These are phyloP conservation scores for Alternaria longipes DNA, from an alignment of 2,329 filamentous ascomycete species.

Conservation along the genomic window DNA sequence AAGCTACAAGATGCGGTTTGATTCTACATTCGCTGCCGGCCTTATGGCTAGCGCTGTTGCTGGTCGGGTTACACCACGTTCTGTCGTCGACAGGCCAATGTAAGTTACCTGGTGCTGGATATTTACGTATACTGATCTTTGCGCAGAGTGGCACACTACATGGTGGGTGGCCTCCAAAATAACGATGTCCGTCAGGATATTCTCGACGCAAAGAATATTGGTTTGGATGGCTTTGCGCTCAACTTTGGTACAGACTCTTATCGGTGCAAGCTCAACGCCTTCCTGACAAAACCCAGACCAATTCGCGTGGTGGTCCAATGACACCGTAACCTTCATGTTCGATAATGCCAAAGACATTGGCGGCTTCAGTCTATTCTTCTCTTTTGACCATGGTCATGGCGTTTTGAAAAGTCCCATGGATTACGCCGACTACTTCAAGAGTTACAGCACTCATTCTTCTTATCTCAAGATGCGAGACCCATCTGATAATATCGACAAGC, in stretches of 20 bases:
- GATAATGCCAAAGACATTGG: slow-evolving; percentile 36
- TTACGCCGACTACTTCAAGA: slow-evolving; percentile 38
- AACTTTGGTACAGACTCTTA: slow-evolving; percentile 35
- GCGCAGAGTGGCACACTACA: slow-evolving; percentile 34
- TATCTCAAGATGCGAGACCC: slow-evolving; percentile 41
- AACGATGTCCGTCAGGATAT: slow-evolving; percentile 38
- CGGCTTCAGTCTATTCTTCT: slow-evolving; percentile 50
- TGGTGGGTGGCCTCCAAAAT: slow-evolving; percentile 34
- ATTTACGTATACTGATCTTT: neutral
- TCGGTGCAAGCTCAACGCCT: neutral
- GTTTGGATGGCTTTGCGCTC: slow-evolving; percentile 49
- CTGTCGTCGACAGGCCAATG: slow-evolving; percentile 1
- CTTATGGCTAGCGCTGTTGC: slow-evolving; percentile 13
- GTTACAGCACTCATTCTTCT: slow-evolving; percentile 30
- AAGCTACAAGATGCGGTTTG: slow-evolving; percentile 13
- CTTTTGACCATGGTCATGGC: slow-evolving; percentile 45
- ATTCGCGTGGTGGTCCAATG: slow-evolving; percentile 35
- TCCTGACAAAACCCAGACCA: slow-evolving; percentile 13
- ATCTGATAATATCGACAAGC: slow-evolving; percentile 14
- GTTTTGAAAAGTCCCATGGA: slow-evolving; percentile 34
- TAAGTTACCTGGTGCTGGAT: slow-evolving; percentile 7
- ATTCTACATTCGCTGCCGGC: slow-evolving; percentile 7
- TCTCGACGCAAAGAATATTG: slow-evolving; percentile 38
- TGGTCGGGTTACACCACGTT: slow-evolving; percentile 3
- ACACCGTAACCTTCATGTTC: slow-evolving; percentile 44